Evolutionary conservation across 2,329 filamentous ascomycete genomes (phyloP).

Genomic region (Exophiala lecanii-corni): DNA sequence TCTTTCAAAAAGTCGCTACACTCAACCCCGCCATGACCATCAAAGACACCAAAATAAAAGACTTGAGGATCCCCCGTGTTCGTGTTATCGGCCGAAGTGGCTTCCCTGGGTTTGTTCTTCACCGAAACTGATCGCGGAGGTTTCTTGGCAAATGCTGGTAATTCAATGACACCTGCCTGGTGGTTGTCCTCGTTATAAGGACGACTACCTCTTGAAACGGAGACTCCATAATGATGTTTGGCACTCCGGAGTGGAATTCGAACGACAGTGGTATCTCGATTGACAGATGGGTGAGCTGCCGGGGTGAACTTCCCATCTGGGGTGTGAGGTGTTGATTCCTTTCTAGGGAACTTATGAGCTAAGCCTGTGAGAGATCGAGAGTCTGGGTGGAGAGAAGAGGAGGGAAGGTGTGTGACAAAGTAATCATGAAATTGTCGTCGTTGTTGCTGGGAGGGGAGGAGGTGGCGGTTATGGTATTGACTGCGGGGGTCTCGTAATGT

Average conservation of each 20-base stretch:
- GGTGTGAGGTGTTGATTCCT: constrained; percentile 75
- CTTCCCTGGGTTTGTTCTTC: constrained; percentile 25
- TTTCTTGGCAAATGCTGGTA: constrained; percentile 87
- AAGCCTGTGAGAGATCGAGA: constrained; percentile 59
- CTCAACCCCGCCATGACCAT: constrained; percentile 86
- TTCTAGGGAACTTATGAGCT: constrained; percentile 80
- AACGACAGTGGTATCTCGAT: constrained; percentile 82
- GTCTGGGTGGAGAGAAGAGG: constrained; percentile 87
- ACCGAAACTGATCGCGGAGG: constrained; percentile 61
- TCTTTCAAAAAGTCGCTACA: constrained; percentile 84
- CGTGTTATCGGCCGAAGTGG: constrained; percentile 64
- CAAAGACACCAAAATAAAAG: constrained; percentile 96
- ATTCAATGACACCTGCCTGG: constrained; percentile 87
- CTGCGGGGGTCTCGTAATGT: constrained; percentile 12
- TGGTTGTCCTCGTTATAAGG: constrained; percentile 91
- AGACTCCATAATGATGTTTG: constrained; percentile 91
- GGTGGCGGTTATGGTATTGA: constrained; percentile 10
- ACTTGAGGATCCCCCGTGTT: constrained; percentile 91
- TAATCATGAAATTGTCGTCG: constrained; percentile 79
- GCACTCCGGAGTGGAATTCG: constrained; percentile 89
- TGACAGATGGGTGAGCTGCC: constrained; percentile 54
- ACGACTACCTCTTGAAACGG: constrained; percentile 72
- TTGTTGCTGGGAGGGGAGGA: no score
- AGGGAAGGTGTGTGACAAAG: constrained; percentile 93
- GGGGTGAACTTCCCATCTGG: constrained; percentile 50